Base-by-base conservation (phyloP, 352 stramenopile species). In the Nothophytophthora sp. region DNA sequence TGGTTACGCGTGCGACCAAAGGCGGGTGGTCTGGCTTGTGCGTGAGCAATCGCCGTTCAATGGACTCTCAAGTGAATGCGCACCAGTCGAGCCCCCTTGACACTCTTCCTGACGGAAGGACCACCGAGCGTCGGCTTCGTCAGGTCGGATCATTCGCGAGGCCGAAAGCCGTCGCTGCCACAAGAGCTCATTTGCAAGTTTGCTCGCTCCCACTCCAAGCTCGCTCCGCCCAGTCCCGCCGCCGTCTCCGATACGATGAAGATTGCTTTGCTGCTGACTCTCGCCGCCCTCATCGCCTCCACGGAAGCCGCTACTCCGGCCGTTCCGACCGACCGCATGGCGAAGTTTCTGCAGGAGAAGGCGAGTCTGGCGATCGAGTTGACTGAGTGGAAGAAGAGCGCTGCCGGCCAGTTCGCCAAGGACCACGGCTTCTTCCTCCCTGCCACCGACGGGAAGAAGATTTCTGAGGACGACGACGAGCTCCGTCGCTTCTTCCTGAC, bases 401-500 rank as follows among this genome's bases (percentile, higher is more conserved):
- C 65, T 12, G 65, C 65, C 13, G 78, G 78, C 0, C 50, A 60
- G 36, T 71, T 70, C 41, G 79, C 79, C n/a, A 72, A 80, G 42
- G 23, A 73, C 15, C 56, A 86, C 43, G 63, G 55, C 22, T 77
- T 82, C 50, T 60, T 83, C 36, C 67, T 62, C 11, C 25, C 51
- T 10, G 5, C 44, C 2, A 41, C 38, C 4, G 19, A 54, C 18
- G 50, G 34, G 28, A 9, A 23, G 12, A 19, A 34, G 24, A 28
- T 5, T 13, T 37, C 18, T 19, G 37, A 23, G 11, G 39, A 48
- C 25, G 67, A 81, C 22, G 74, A 88, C 35, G 66, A 86, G 28
- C 60, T 89, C 8, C 68, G 55, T 6, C 80, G 80, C 9, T 63
- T 89, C 19, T 87, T 82, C 42, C 36, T 89, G 49, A 70, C 77